A percentile compares a stretch with the other conserved stretches of the same genome.
phyloP scores from a whole-genome alignment of 331 rosid species.

The Ulmus americana region DNA sequence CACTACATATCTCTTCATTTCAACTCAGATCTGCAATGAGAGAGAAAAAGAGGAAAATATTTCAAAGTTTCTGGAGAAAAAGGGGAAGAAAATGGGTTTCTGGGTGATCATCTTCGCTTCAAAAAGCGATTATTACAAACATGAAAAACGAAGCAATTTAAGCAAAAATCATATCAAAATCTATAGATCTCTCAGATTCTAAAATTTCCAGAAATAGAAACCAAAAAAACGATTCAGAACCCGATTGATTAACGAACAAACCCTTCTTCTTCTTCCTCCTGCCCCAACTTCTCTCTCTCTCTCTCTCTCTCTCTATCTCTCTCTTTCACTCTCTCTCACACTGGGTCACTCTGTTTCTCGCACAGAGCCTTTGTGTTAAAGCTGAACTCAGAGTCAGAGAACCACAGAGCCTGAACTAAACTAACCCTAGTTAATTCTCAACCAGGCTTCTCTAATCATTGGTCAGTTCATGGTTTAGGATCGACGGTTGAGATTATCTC shows the following conservation, averaged over 20 bases:
- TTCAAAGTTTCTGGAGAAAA: neutral
- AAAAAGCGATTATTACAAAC: conserved; percentile 37
- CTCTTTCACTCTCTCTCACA: neutral
- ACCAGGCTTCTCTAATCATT: conserved; percentile 11
- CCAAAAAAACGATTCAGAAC: conserved; percentile 9
- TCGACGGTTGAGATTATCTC: conserved; percentile 29
- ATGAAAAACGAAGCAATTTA: neutral
- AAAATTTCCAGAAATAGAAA: conserved; percentile 24
- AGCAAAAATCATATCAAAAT: conserved; percentile 12
- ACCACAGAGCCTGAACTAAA: conserved; percentile 4
- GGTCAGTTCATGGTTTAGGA: conserved; percentile 12
- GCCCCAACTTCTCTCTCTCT: neutral
- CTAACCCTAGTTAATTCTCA: conserved; percentile 34
- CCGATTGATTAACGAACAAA: neutral
- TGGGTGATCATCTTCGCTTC: conserved; percentile 23
- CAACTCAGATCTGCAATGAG: conserved; percentile 34
- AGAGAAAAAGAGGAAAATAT: neutral
- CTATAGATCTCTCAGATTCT: conserved; percentile 43
- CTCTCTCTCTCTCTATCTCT: neutral
- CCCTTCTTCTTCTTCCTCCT: neutral
- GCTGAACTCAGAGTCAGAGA: conserved; percentile 24
- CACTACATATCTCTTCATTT: neutral
- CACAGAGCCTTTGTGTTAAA: conserved; percentile 17
- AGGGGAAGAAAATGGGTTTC: conserved; percentile 12
- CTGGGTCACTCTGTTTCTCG: neutral